phyloP scores from a whole-genome alignment of 129 eudicot species.

The Escallonia rubra region DNA sequence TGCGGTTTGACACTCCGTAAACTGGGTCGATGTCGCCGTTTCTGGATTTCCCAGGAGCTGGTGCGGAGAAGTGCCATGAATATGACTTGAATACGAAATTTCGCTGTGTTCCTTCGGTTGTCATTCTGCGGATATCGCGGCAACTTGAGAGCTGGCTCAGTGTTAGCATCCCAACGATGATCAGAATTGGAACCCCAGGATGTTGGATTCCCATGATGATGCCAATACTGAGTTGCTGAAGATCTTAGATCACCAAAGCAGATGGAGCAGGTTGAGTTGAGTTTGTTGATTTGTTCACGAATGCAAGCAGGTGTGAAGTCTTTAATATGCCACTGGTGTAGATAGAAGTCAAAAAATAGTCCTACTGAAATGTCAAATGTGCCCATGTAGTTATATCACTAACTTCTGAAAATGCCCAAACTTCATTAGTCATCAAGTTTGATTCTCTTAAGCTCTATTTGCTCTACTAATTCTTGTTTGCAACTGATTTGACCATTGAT shows the following conservation, averaged over 20 bases:
- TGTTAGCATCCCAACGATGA: slow-evolving; percentile 31
- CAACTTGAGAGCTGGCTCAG: slow-evolving; percentile 30
- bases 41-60: slow-evolving; percentile 33
- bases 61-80: slow-evolving; percentile 30
- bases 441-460: not conserved
- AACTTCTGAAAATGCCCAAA: not conserved
- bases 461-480: not conserved
- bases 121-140: slow-evolving; percentile 24
- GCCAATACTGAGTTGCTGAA: slow-evolving; percentile 13
- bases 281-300: slow-evolving; percentile 1
- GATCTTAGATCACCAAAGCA: not conserved
- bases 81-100: slow-evolving; percentile 8
- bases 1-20: slow-evolving; percentile 44
- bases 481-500: not conserved
- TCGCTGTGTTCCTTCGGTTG: slow-evolving; percentile 13
- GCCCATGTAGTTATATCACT: not conserved
- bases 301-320: slow-evolving; percentile 17
- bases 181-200: slow-evolving; percentile 19
- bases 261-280: slow-evolving; percentile 3
- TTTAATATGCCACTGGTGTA: slow-evolving; percentile 10
- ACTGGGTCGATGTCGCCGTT: slow-evolving; percentile 16
- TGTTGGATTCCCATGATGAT: slow-evolving; percentile 35
- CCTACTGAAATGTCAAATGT: slow-evolving; percentile 2
- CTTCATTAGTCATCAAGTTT: not conserved
- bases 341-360: slow-evolving; percentile 2